These are phyloP conservation scores for Leccinum variicolor DNA, from an alignment of 768 basidiomycete genomes.

Conservation along the genomic window DNA sequence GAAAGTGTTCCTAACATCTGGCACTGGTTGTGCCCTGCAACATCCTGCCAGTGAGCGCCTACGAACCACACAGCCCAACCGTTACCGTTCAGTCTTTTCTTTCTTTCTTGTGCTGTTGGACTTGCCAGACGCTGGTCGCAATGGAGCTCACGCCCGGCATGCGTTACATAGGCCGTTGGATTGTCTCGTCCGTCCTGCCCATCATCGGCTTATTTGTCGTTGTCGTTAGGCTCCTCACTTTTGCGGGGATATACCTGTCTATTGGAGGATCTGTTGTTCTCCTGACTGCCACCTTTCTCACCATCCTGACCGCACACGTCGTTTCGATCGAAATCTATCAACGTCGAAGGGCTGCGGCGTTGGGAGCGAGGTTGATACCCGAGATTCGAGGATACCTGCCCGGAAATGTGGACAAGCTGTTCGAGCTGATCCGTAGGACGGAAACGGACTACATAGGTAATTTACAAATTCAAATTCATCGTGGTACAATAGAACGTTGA, in stretches of 20 bases:
- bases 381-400: conserved; percentile 28
- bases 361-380: conserved; percentile 31
- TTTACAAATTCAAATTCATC: neutral
- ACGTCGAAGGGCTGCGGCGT: conserved; percentile 15
- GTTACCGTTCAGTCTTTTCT: no score
- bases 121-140: neutral
- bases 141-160: conserved; percentile 26
- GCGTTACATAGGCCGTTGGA: conserved; percentile 14
- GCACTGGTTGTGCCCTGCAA: neutral
- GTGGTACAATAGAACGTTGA: neutral
- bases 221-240: conserved; percentile 4
- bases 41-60: neutral
- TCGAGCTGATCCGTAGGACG: conserved; percentile 12
- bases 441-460: conserved; percentile 37
- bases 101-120: neutral
- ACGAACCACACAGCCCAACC: neutral
- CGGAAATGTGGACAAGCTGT: conserved; percentile 35
- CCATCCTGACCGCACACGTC: neutral
- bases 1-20: neutral
- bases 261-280: conserved; percentile 1
- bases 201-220: conserved; percentile 13
- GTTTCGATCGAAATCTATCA: conserved; percentile 7
- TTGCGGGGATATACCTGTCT: conserved; percentile 11
- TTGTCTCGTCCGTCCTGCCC: conserved; percentile 12
- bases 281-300: conserved; percentile 2